phyloP scores from a whole-genome alignment of 1,284 basidiomycete genomes.

The Ganoderma lingzhi region DNA sequence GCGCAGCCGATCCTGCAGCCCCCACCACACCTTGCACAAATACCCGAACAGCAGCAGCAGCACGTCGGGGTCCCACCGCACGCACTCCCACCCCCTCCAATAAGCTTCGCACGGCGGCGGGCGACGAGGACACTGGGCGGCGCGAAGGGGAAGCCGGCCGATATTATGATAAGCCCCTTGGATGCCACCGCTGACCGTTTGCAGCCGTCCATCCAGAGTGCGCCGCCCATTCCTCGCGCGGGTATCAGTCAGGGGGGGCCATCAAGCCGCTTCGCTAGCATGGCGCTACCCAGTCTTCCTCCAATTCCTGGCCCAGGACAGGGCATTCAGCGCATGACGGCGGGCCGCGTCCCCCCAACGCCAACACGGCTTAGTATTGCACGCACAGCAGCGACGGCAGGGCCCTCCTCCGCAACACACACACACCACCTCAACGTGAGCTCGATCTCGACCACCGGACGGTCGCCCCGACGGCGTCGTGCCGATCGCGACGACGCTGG shows the following conservation, averaged over 20 bases:
- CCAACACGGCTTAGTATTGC: constrained; percentile 70
- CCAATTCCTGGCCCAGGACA: constrained; percentile 53
- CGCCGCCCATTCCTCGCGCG: constrained; percentile 68
- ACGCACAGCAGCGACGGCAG: constrained; percentile 37
- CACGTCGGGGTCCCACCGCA: constrained; percentile 30
- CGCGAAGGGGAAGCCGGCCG: constrained; percentile 75
- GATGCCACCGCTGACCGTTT: constrained; percentile 64
- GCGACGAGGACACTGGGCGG: constrained; percentile 62
- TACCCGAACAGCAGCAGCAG: constrained; percentile 22
- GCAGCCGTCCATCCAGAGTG: constrained; percentile 73
- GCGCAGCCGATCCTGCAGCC: constrained; percentile 27
- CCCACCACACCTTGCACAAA: constrained; percentile 23
- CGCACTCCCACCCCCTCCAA: constrained; percentile 68
- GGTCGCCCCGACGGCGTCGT: constrained; percentile 63
- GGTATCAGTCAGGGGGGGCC: constrained; percentile 44
- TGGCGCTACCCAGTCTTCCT: constrained; percentile 75
- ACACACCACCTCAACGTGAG: constrained; percentile 30
- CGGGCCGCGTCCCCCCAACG: constrained; percentile 72
- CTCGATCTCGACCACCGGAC: constrained; percentile 42
- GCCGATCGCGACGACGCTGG: constrained; percentile 65
- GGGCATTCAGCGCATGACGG: constrained; percentile 52
- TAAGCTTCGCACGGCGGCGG: constrained; percentile 77
- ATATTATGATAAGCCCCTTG: constrained; percentile 77
- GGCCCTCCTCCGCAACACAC: constrained; percentile 18
- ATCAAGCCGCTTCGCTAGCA: constrained; percentile 50